Evolutionary conservation across 2,329 filamentous ascomycete genomes (phyloP).

Genomic region (Nigrospora osmanthi): DNA sequence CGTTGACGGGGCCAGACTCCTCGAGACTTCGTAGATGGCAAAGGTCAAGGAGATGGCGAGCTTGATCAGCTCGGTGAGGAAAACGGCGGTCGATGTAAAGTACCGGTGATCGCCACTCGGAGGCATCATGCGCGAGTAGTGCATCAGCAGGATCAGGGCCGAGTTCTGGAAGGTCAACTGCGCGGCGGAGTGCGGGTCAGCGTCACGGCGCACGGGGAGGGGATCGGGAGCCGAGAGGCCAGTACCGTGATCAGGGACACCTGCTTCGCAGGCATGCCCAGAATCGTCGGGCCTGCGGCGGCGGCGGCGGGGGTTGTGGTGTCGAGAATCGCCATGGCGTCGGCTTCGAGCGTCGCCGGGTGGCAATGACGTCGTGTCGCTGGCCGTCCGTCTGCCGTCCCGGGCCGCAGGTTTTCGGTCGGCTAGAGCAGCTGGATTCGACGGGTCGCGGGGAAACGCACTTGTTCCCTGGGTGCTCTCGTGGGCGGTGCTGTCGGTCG

Average conservation of each 20-base stretch:
- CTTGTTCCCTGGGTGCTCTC: too few species aligned
- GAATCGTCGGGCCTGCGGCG: constrained; percentile 32
- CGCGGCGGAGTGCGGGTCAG: constrained; percentile 10
- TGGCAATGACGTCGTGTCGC: too few species aligned
- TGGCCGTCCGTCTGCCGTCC: too few species aligned
- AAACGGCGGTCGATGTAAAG: constrained; percentile 87
- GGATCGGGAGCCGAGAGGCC: background rate
- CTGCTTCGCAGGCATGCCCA: constrained; percentile 62
- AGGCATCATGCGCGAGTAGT: constrained; percentile 95
- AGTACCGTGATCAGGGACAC: constrained; percentile 56
- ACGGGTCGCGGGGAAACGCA: too few species aligned
- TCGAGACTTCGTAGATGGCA: constrained; percentile 79
- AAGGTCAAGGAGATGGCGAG: constrained; percentile 79
- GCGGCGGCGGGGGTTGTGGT: constrained; percentile 20
- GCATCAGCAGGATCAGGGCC: constrained; percentile 74
- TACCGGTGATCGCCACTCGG: constrained; percentile 75
- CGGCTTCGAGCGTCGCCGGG: too few species aligned
- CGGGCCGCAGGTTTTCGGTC: too few species aligned
- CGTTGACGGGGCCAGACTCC: constrained; percentile 67
- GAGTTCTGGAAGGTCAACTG: constrained; percentile 78
- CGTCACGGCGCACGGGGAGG: background rate
- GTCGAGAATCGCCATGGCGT: constrained; percentile 33
- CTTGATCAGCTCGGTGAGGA: constrained; percentile 89
- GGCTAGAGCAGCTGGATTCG: too few species aligned
- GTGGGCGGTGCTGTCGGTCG: too few species aligned